Evolutionary conservation across 1,284 basidiomycete genomes (phyloP).

Genomic region (Mycena citricolor): DNA sequence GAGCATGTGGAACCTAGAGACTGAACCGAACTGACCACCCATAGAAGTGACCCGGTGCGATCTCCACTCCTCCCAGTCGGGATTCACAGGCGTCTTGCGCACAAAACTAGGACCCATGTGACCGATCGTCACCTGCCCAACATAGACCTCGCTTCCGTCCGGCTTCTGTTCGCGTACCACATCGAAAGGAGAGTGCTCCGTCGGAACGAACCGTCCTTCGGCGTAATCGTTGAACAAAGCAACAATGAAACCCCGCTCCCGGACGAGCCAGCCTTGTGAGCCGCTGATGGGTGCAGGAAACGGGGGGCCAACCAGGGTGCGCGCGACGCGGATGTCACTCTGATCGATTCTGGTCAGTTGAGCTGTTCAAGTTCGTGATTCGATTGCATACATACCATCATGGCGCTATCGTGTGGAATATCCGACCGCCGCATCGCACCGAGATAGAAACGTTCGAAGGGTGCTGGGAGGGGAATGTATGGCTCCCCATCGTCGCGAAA

Average conservation of each 20-base stretch:
- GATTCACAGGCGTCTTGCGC: constrained; percentile 15
- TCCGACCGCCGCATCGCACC: constrained; percentile 16
- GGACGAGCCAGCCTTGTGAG: constrained; percentile 12
- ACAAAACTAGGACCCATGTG: background rate
- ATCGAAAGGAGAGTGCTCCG: constrained; percentile 10
- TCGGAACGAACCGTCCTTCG: constrained; percentile 9
- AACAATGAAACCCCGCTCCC: constrained; percentile 7
- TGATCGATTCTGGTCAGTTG: background rate
- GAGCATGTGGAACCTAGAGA: too few relatives aligned
- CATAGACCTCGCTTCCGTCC: constrained; percentile 17
- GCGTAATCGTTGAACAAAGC: constrained; percentile 16
- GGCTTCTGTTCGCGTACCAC: constrained; percentile 12
- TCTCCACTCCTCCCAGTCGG: constrained; percentile 22
- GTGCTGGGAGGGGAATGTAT: constrained; percentile 19
- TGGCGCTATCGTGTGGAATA: constrained; percentile 11
- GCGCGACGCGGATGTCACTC: constrained; percentile 22
- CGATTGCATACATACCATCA: constrained; percentile 20
- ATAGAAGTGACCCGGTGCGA: too few relatives aligned
- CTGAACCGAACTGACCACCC: too few relatives aligned
- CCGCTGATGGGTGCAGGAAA: constrained; percentile 12
- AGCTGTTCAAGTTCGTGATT: too few relatives aligned
- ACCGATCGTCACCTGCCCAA: constrained; percentile 17
- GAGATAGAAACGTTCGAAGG: constrained; percentile 17
- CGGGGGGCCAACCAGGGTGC: constrained; percentile 18
- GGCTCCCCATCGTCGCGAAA: constrained; percentile 17